phyloP scores from a whole-genome alignment of 108 stramenopile genomes.

The Aurantiochytrium sp. region DNA sequence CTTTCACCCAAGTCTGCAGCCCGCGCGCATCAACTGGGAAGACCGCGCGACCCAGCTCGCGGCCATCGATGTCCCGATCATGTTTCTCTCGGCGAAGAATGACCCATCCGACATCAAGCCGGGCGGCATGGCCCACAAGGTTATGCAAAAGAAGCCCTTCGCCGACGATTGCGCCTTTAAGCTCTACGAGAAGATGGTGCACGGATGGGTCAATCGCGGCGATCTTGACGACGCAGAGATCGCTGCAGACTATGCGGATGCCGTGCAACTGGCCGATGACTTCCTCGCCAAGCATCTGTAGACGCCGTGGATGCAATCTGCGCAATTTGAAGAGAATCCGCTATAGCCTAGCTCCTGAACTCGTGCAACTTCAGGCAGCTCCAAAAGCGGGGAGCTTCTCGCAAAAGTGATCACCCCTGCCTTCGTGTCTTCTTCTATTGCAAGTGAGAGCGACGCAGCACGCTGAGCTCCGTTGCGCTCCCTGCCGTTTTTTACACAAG shows the following conservation, averaged over 20 bases:
- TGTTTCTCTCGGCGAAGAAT: not conserved
- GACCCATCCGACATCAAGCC: not conserved
- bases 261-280: not conserved
- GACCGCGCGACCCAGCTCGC: not conserved
- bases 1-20: not conserved
- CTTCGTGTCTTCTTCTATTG: too few species aligned
- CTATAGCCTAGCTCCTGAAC: too few species aligned
- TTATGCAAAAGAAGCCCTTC: not conserved
- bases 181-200: not conserved
- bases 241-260: not conserved
- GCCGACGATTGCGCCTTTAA: not conserved
- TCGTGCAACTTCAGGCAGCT: too few species aligned
- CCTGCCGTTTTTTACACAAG: too few species aligned
- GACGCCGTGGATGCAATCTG: too few species aligned
- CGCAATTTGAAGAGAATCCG: too few species aligned
- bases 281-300: not conserved
- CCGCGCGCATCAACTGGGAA: not conserved
- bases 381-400: too few species aligned
- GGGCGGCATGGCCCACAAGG: not conserved
- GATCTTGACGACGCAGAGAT: not conserved
- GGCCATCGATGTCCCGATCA: not conserved
- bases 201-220: conserved; percentile 22
- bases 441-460: too few species aligned
- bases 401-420: too few species aligned
- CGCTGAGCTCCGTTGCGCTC: too few species aligned